Percentiles rank a stretch among this genome's conserved stretches.
These are phyloP conservation scores for Emmonsiellopsis sp. DNA, from an alignment of 2,329 filamentous ascomycete species.

Conservation along the genomic window DNA sequence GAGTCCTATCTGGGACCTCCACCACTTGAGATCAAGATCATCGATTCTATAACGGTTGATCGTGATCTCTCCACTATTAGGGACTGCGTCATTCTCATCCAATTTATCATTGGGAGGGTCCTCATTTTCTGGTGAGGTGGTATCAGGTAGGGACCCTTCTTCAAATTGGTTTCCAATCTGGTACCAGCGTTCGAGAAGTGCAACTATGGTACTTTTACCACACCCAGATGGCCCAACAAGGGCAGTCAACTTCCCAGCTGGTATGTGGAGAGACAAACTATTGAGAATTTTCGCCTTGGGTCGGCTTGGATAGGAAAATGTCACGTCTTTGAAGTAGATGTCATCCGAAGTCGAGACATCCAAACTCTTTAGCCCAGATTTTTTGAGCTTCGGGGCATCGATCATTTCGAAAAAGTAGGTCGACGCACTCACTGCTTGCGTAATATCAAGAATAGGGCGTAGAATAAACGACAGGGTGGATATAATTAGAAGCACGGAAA, in stretches of 20 bases:
- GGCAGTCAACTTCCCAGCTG: slow-evolving; percentile 30
- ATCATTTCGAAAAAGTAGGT: slow-evolving; percentile 25
- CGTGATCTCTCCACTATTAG: slow-evolving; percentile 38
- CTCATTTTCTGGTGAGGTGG: not conserved
- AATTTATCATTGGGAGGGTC: not conserved
- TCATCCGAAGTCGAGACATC: slow-evolving; percentile 43
- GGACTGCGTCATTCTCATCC: not conserved
- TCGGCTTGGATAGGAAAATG: slow-evolving; percentile 59
- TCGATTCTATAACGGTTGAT: slow-evolving; percentile 45
- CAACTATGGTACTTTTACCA: slow-evolving; percentile 38
- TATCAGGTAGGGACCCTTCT: not conserved
- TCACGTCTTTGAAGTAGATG: slow-evolving; percentile 53
- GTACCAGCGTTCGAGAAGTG: slow-evolving; percentile 35
- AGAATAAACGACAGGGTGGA: slow-evolving; percentile 8
- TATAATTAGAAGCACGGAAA: slow-evolving; percentile 20
- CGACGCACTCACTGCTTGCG: slow-evolving; percentile 24
- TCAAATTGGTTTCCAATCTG: slow-evolving; percentile 12
- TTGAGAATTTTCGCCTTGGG: slow-evolving; percentile 27
- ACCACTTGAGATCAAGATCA: slow-evolving; percentile 53
- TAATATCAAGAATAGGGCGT: slow-evolving; percentile 24
- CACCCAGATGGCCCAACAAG: slow-evolving; percentile 38
- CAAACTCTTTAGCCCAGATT: slow-evolving; percentile 36
- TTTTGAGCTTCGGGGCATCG: slow-evolving; percentile 16
- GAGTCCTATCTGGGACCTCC: slow-evolving; percentile 49
- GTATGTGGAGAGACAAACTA: slow-evolving; percentile 23